A percentile compares a stretch with the other conserved stretches of the same genome.
phyloP scores from a whole-genome alignment of 805 yeast genomes.

The Wickerhamiella kazuoi region DNA sequence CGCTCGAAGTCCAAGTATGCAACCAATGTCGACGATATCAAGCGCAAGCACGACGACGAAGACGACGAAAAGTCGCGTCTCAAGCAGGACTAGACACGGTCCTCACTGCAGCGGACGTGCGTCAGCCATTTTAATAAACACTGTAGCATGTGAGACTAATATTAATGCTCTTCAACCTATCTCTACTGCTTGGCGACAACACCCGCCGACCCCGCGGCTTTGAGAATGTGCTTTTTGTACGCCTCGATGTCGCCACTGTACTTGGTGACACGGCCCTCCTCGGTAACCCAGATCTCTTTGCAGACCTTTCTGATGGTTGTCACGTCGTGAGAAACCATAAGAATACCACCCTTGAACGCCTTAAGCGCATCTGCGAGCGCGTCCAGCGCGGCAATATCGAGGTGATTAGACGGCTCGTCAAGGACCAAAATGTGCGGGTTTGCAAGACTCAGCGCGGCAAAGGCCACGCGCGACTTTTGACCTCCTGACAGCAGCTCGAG shows the following conservation, averaged over 20 bases:
- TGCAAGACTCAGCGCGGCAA: slow-evolving; percentile 79
- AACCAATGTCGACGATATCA: slow-evolving; percentile 2
- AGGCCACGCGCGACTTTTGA: slow-evolving; percentile 95
- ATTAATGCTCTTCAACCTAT: too few species aligned
- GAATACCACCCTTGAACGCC: slow-evolving; percentile 82
- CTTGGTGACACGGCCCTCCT: slow-evolving; percentile 58
- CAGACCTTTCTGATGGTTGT: slow-evolving; percentile 75
- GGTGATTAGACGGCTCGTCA: slow-evolving; percentile 96
- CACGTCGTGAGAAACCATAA: slow-evolving; percentile 97
- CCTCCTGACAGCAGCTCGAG: slow-evolving; percentile 89
- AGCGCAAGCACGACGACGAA: background rate
- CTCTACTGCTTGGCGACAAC: slow-evolving; percentile 73
- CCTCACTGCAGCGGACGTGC: too few species aligned
- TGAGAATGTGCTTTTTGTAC: slow-evolving; percentile 75
- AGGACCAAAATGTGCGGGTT: slow-evolving; percentile 82
- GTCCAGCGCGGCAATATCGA: slow-evolving; percentile 95
- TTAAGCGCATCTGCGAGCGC: slow-evolving; percentile 82
- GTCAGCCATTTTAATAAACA: too few species aligned
- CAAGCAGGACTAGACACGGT: too few species aligned
- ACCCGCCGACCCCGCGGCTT: slow-evolving; percentile 64
- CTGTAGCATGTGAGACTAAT: too few species aligned
- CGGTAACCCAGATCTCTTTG: slow-evolving; percentile 92
- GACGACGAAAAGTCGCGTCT: background rate
- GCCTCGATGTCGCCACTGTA: slow-evolving; percentile 71
- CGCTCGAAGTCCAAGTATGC: slow-evolving; percentile 13